Evolutionary conservation across 768 basidiomycete genomes (phyloP).

Genomic region (Russula virescens): DNA sequence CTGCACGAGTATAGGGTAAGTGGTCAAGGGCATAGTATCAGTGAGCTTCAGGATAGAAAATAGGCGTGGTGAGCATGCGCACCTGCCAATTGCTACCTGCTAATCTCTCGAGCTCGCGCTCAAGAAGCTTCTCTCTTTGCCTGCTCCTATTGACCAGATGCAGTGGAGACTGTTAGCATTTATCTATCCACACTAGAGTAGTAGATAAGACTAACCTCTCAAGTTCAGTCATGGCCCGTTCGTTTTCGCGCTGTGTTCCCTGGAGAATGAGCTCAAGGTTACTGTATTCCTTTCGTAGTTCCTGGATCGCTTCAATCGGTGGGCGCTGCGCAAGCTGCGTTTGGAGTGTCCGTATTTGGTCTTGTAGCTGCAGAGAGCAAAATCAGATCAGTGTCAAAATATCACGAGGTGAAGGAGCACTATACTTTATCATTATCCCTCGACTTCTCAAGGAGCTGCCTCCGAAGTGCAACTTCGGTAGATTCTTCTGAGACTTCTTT

Average conservation of each 20-base stretch:
- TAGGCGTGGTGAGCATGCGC: slow-evolving; percentile 19
- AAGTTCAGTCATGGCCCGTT: slow-evolving; percentile 74
- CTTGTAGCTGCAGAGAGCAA: slow-evolving; percentile 44
- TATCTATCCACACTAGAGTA: neutral
- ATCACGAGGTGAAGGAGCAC: neutral
- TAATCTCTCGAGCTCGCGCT: slow-evolving; percentile 61
- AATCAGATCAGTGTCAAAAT: neutral
- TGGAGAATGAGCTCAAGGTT: slow-evolving; percentile 70
- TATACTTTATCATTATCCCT: slow-evolving; percentile 23
- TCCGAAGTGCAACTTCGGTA: slow-evolving; percentile 18
- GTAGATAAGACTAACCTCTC: slow-evolving; percentile 49
- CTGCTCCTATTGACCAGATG: slow-evolving; percentile 38
- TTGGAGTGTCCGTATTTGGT: slow-evolving; percentile 58
- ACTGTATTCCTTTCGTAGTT: slow-evolving; percentile 64
- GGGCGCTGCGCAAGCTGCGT: slow-evolving; percentile 62
- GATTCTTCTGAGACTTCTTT: slow-evolving; percentile 21
- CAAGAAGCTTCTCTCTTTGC: slow-evolving; percentile 69
- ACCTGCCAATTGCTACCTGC: slow-evolving; percentile 85
- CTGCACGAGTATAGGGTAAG: slow-evolving; percentile 29
- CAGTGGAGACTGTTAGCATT: neutral
- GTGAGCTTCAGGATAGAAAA: neutral
- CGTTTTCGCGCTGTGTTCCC: slow-evolving; percentile 82
- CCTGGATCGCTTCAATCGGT: slow-evolving; percentile 58
- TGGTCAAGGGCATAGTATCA: slow-evolving; percentile 17
- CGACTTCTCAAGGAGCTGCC: slow-evolving; percentile 24